These are phyloP conservation scores for Saccharomyces hybrid DNA, from an alignment of 1,139 yeast species.

Conservation along the genomic window DNA sequence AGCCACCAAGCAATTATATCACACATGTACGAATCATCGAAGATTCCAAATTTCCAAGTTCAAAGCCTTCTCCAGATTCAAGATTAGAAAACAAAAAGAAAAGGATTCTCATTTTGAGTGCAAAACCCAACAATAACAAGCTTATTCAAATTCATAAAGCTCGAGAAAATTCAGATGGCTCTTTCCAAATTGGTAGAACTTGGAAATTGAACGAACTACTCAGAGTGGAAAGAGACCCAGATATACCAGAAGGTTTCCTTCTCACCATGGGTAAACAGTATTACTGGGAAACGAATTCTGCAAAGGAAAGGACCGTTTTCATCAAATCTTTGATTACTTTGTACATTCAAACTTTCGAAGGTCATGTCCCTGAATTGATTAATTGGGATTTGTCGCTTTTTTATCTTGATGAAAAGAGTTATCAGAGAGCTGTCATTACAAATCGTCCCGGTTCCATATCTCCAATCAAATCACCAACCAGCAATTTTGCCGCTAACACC, in stretches of 20 bases:
- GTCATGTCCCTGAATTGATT: slow-evolving; percentile 53
- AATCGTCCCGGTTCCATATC: slow-evolving; percentile 3
- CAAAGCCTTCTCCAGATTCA: slow-evolving; percentile 40
- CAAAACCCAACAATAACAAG: slow-evolving; percentile 45
- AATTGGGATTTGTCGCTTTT: slow-evolving; percentile 39
- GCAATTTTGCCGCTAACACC: background rate
- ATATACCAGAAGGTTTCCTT: slow-evolving; percentile 49
- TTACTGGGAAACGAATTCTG: slow-evolving; percentile 74
- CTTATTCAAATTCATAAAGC: slow-evolving; percentile 78
- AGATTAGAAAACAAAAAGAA: slow-evolving; percentile 37
- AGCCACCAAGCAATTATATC: slow-evolving; percentile 44
- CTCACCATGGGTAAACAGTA: slow-evolving; percentile 68
- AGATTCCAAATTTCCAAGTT: slow-evolving; percentile 41
- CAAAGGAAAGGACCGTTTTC: slow-evolving; percentile 61
- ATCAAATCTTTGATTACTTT: slow-evolving; percentile 54
- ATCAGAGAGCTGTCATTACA: slow-evolving; percentile 28
- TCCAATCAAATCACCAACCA: slow-evolving; percentile 4
- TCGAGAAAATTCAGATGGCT: slow-evolving; percentile 63
- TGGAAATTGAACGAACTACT: slow-evolving; percentile 80
- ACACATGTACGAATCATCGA: slow-evolving; percentile 55
- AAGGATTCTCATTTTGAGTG: slow-evolving; percentile 41
- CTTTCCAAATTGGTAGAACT: slow-evolving; percentile 85
- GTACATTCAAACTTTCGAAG: slow-evolving; percentile 62
- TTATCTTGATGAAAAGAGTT: slow-evolving; percentile 34
- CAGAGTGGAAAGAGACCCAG: slow-evolving; percentile 45